Evolutionary conservation across 306 rosid species (phyloP), one percentile per base, ranked within the genome.

Genomic region (Ormosia emarginata): DNA sequence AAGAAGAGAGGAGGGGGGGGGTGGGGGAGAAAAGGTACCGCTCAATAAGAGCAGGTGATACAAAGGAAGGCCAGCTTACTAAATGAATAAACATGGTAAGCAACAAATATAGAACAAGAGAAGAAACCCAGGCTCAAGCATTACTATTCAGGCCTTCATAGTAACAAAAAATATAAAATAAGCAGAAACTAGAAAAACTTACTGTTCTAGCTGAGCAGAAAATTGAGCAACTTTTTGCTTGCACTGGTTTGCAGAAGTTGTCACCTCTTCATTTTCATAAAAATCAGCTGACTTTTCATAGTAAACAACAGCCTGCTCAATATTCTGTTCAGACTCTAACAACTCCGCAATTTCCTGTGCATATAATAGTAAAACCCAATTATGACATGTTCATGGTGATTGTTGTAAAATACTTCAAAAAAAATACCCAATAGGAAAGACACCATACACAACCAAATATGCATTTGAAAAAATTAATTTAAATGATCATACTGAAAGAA

Each of bases 201-300:
- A 96, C 99, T 91, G 95, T 90, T 96, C 98, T 70, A 96, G 84
- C 86, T 89, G 99, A 63, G 99, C 98, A 87, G 98, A 85, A 89
- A 77, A 94, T 65, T 93, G 98, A 46, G 99, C 98, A 81, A 96
- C 97, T 84, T 96, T 96, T 83, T 87, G 97, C 89, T 91, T 96
- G 98, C 98, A 93, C 82, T 91, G 97, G 70, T 96, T 94, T 47
- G 99, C 98, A 79, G 97, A 81, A 52, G 94, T 91, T 24, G 90
- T 81, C 50, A 87, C 97, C 58, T 96, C 98, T 83, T 94, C 99
- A 64, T 90, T 92, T 88, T 89, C 92, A 81, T 85, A 94, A 76
- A 96, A 88, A 72, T 96, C 99, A 32, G 99, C 98, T 18, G 99
- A 85, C 75, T 87, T 96, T 87, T 94, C 98, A 82, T 43, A 96